Conservation (phyloP, 768 basidiomycete genomes). For the Sporobolomyces phaffii region DNA sequence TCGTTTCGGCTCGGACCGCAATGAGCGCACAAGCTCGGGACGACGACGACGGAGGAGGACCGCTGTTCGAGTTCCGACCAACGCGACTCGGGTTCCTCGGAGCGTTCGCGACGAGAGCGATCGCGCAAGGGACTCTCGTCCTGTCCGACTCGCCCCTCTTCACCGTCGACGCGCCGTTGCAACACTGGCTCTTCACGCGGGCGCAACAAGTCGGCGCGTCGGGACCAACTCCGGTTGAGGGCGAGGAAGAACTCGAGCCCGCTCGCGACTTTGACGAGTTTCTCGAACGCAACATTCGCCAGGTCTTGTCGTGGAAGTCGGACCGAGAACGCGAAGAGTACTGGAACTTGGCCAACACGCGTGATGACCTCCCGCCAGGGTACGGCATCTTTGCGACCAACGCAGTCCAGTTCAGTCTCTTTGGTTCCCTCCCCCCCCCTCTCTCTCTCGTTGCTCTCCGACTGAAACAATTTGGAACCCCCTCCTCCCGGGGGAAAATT, state of each 20-base stretch:
- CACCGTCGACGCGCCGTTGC: slow-evolving; percentile 27
- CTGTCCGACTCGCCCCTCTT: slow-evolving; percentile 31
- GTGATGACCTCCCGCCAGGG: slow-evolving; percentile 12
- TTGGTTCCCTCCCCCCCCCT: not conserved
- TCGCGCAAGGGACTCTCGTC: slow-evolving; percentile 10
- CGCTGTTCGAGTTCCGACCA: slow-evolving; percentile 2
- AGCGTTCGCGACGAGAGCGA: slow-evolving; percentile 11
- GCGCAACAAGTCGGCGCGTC: not conserved
- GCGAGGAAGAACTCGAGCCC: slow-evolving; percentile 23
- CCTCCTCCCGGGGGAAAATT: too few relatives aligned
- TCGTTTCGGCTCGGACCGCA: too few relatives aligned
- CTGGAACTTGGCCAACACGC: slow-evolving; percentile 30
- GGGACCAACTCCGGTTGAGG: slow-evolving; percentile 30
- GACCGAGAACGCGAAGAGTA: slow-evolving; percentile 15
- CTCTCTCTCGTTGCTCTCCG: not conserved
- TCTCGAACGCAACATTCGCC: slow-evolving; percentile 19
- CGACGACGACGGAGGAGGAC: too few relatives aligned
- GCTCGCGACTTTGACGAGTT: slow-evolving; percentile 30
- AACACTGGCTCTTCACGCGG: slow-evolving; percentile 34
- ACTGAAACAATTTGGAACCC: too few relatives aligned
- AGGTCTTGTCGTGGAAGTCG: slow-evolving; percentile 18
- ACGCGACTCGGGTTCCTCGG: slow-evolving; percentile 24
- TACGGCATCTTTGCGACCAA: slow-evolving; percentile 34
- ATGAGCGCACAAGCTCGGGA: not conserved
- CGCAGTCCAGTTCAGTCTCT: slow-evolving; percentile 26